Base-by-base conservation (phyloP, 1,284 basidiomycete genomes). In the Ceratobasidium sp. region DNA sequence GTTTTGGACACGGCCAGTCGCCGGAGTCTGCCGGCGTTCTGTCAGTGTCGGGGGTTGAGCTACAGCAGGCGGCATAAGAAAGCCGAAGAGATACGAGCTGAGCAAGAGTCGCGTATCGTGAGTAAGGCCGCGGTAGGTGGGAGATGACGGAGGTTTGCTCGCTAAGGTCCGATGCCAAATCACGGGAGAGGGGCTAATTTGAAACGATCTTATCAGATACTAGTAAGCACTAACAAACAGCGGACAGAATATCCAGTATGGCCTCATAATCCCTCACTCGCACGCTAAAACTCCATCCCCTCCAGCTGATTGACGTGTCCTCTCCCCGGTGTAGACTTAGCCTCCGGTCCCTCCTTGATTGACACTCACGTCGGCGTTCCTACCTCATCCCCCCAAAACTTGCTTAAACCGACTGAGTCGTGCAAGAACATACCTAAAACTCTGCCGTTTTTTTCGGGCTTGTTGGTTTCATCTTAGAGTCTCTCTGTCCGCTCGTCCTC, bases 1-100 rank as follows among this genome's bases (percentile, higher is more conserved):
- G n/a, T 63, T 51, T 31, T 78, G 58, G 28, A 78, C 75, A 15
- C 71, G 76, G 28, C 51, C 15, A 20, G 6, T 71, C 56, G 60
- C 77, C 66, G 67, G 33, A 23, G 56, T 13, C 56, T 71, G 51
- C 53, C 67, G 58, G 69, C 33, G 54, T 60, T 47, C 47, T 47
- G 39, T 31, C 54, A 47, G 37, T 31, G 39, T 60, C 20, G 42
- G 54, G 5, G 54, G 54, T 58, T 58, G 54, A 58, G 54, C 28
- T 31, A 31, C 54, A 17, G 31, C 54, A 17, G 54, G 23, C 54
- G 11, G 42, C 10, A 17, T 58, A 31, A 39, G 61, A 66, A 66
- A 66, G 47, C 35, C 31, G 54, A 58, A 31, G 54, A 58, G 54
- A 58, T 58, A 58, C 54, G 54, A 58, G 54, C 23, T 58, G 54